Conservation (phyloP, 2,329 filamentous ascomycete species). For the Myriosclerotinia curreyana region DNA sequence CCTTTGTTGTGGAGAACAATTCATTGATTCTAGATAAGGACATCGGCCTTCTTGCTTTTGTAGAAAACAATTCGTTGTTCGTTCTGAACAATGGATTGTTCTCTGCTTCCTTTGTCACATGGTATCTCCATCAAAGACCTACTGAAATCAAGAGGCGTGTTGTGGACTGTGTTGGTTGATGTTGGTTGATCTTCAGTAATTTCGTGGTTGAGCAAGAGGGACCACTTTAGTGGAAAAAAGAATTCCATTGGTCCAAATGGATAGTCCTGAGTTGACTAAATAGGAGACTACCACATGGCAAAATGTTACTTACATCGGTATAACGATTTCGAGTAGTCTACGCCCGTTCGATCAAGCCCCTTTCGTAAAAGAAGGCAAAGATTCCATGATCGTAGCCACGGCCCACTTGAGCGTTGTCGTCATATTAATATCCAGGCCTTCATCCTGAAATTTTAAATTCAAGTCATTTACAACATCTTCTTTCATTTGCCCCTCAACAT, state of each 20-base stretch:
- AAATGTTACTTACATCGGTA: neutral
- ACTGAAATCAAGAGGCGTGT: neutral
- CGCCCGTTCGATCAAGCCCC: neutral
- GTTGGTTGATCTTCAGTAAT: neutral
- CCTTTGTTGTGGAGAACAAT: neutral
- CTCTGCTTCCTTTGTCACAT: neutral
- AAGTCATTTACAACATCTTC: conserved; percentile 45
- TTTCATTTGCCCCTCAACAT: conserved; percentile 58
- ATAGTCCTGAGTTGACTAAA: neutral
- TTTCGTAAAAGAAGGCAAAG: conserved; percentile 30
- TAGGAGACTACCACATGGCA: too few species aligned
- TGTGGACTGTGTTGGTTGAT: too few species aligned
- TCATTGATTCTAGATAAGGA: neutral
- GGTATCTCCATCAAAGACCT: neutral
- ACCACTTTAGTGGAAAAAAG: neutral
- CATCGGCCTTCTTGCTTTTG: neutral
- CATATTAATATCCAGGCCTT: conserved; percentile 55
- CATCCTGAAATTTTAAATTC: conserved; percentile 50
- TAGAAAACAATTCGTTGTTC: neutral
- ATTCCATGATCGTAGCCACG: conserved; percentile 57
- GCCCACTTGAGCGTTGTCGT: conserved; percentile 64
- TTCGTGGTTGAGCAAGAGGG: neutral
- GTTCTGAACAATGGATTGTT: too few species aligned
- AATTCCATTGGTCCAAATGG: neutral
- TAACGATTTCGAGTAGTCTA: neutral